Base-by-base conservation (phyloP, 2,329 filamentous ascomycete genomes). In the Alternaria brassicicola region DNA sequence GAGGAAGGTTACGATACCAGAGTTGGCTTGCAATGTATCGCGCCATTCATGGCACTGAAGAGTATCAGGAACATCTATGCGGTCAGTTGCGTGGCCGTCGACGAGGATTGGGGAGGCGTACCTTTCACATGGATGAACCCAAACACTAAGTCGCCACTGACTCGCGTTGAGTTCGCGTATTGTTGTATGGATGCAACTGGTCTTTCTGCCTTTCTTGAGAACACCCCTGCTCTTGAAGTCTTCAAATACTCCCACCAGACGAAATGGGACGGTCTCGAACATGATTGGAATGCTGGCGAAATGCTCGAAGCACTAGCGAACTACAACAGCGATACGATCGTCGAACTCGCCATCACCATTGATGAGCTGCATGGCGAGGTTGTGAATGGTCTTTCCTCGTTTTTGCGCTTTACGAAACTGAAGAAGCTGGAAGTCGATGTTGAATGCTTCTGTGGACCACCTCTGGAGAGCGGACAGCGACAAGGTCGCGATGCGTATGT, bases 221-320 rank as follows among this genome's bases (percentile, higher is more conserved):
- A 72, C 31, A 73, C 73, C 13, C 71, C 72, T 1, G 53, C 56
- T 9, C 60, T 76, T 1, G 57, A 62, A 1, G 57, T 68, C 3
- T 74, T 76, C 61, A 69, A 62, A 13, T 76, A 76, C 56, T 75
- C 72, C 2, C 74, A 76, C 30, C 68, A 75, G 49, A 70, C 70
- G 0, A 76, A 76, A 57, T 73, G 70, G 68, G 68, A 73, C 26
- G 72, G 68, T 23, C 64, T 70, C 19, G 62, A 69, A 19, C 57
- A 66, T 33, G 72, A 76, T 53, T 76, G 74, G 74, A 76, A 75
- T 28, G 63, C 72, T 2, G 74, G 73, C 6, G 65, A 68, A n/a
- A 69, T 76, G 30, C 36, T 69, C 13, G 65, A 73, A 52, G 57
- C 61, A 6, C 38, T 76, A 9, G 69, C 67, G 12, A 62, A 60